phyloP scores from a whole-genome alignment of 2,329 filamentous ascomycete species.

The Chaetomium globosum region DNA sequence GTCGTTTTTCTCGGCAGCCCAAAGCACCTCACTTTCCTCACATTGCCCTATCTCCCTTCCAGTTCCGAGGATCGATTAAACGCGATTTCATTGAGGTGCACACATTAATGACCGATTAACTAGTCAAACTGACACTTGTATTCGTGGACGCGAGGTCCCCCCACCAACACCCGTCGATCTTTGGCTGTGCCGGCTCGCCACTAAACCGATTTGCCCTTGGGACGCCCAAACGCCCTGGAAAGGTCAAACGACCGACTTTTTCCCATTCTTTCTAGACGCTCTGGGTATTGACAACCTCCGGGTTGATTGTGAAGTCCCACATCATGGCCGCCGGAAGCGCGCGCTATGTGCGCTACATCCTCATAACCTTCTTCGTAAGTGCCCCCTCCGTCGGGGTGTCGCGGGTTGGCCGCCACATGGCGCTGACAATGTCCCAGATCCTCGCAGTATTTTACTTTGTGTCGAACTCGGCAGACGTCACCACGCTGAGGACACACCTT shows the following conservation, averaged over 20 bases:
- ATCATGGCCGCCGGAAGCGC: conserved; percentile 67
- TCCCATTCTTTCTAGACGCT: neutral
- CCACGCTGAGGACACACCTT: conserved; percentile 50
- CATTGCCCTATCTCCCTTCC: neutral
- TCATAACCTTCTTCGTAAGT: conserved; percentile 82
- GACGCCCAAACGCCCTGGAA: neutral
- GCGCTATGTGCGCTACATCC: conserved; percentile 75
- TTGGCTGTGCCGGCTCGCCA: conserved; percentile 23
- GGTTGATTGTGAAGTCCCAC: conserved; percentile 3
- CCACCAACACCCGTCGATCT: conserved; percentile 25
- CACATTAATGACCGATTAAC: conserved; percentile 27
- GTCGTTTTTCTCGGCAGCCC: conserved; percentile 1
- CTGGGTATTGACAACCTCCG: neutral
- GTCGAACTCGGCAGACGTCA: conserved; percentile 51
- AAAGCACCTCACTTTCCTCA: too few relatives aligned
- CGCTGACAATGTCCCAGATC: conserved; percentile 47
- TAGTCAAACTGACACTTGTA: conserved; percentile 16
- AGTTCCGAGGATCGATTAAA: neutral
- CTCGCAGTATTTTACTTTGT: conserved; percentile 81
- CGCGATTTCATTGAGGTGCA: neutral
- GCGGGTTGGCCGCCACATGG: conserved; percentile 1
- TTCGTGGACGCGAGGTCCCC: conserved; percentile 20
- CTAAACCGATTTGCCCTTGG: conserved; percentile 7
- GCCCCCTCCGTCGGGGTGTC: neutral
- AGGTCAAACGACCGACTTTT: neutral